Conservation (phyloP, 768 basidiomycete species). For the Coprinopsis sp. region DNA sequence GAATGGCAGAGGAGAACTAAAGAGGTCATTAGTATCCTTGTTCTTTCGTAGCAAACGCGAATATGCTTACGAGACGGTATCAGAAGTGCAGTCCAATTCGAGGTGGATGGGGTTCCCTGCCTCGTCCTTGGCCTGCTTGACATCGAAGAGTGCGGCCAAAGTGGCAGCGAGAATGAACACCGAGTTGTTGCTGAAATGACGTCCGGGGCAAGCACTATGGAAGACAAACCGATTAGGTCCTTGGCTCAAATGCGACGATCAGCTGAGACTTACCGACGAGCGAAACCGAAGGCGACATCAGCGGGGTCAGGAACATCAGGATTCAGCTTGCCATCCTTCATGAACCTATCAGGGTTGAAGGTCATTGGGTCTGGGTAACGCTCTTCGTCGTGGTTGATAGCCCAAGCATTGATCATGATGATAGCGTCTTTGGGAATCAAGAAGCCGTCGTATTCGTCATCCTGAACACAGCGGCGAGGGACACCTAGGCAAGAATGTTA, state of each 20-base stretch:
- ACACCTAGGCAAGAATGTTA: neutral
- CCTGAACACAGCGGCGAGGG: slow-evolving; percentile 1
- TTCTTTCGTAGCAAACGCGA: neutral
- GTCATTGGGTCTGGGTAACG: slow-evolving; percentile 15
- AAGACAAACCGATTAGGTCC: neutral
- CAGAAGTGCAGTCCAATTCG: neutral
- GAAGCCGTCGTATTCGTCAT: slow-evolving; percentile 12
- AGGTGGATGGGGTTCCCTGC: slow-evolving; percentile 8
- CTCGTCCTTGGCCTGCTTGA: slow-evolving; percentile 14
- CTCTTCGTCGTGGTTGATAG: slow-evolving; percentile 17
- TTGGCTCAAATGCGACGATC: neutral
- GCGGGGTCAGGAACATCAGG: slow-evolving; percentile 21
- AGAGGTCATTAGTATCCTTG: neutral
- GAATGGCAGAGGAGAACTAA: neutral
- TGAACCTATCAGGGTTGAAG: slow-evolving; percentile 27
- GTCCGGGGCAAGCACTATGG: slow-evolving; percentile 18
- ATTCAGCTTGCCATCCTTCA: slow-evolving; percentile 20
- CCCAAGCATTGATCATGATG: slow-evolving; percentile 13
- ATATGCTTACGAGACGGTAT: neutral
- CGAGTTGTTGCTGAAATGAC: slow-evolving; percentile 14
- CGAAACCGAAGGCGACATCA: slow-evolving; percentile 27
- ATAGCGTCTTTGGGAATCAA: slow-evolving; percentile 15
- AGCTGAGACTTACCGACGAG: slow-evolving; percentile 24
- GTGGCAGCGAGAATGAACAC: slow-evolving; percentile 15
- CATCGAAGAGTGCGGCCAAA: slow-evolving; percentile 12